Base-by-base conservation (phyloP, 2,329 filamentous ascomycete genomes). In the Pseudocercospora crystallina region DNA sequence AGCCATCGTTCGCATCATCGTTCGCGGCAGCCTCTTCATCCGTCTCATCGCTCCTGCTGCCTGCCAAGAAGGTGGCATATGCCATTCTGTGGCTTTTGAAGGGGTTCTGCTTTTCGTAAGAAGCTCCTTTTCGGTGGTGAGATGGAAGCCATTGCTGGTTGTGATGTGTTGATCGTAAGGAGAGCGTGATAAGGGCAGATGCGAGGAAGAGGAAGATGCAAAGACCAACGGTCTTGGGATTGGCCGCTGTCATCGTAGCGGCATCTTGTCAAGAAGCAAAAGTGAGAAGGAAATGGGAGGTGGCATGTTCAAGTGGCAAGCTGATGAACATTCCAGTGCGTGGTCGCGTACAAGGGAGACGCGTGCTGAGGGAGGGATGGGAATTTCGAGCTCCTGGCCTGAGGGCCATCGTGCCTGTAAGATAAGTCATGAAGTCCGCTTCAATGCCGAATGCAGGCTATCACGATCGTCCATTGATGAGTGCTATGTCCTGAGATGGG, bases 41-140 rank as follows among this genome's bases (percentile, higher is more conserved):
- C 8, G 54, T 58, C 11, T 49, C 46, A 8, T 54, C 51, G 30
- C 56, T 64, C 34, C 54, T 43, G 37, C 57, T 65, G 38, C 51
- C 65, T 26, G 63, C 64, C 14, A 72, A 65, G 56, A 71, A 71
- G 14, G 69, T 71, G 3, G 69, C 70, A 52, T 66, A 72, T 49
- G 69, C 70, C 43, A 68, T 64, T 52, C 66, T 68, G 40, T 61
- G 59, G 12, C 56, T 45, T 30, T 60, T 43, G 8, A 61, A 44
- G 30, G 51, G 34, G 5, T 53, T 41, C 33, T 61, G 59, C 20
- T 51, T 44, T 7, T 53, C 30, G 26, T 46, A 38, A 8, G 47
- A 29, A 13, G 46, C 20, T 13, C 40, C 41, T 40, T 55, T 55
- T 30, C 44, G 41, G 42, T 32, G 36, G 11, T 51, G 39, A 17